phyloP scores from a whole-genome alignment of 345 rosid genomes.

The Eucalyptus marginata region DNA sequence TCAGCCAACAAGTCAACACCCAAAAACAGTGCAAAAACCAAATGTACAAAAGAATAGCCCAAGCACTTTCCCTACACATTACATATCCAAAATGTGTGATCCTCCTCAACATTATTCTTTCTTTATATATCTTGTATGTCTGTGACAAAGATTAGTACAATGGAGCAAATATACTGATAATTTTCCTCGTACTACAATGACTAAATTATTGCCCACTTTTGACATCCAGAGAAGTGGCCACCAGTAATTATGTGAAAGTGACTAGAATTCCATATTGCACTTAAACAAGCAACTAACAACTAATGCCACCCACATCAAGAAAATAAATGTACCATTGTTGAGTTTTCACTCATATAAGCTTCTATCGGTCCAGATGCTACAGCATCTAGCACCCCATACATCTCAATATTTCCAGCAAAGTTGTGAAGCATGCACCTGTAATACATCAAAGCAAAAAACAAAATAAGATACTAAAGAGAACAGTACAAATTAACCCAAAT shows the following conservation, averaged over 20 bases:
- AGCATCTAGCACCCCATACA: conserved; percentile 63
- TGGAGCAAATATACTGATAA: not conserved
- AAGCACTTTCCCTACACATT: not conserved
- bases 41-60: not conserved
- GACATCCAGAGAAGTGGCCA: not conserved
- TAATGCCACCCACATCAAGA: not conserved
- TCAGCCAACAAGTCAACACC: not conserved
- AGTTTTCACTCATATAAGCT: conserved; percentile 43
- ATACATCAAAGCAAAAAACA: not conserved
- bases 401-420: conserved; percentile 69
- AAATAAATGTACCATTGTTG: conserved; percentile 44
- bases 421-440: conserved; percentile 77
- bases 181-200: not conserved
- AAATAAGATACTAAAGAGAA: not conserved
- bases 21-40: not conserved
- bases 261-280: not conserved
- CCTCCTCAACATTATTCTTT: not conserved
- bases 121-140: not conserved
- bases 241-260: not conserved
- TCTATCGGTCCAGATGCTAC: conserved; percentile 59
- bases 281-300: not conserved
- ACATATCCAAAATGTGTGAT: not conserved
- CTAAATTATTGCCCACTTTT: not conserved
- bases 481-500: not conserved
- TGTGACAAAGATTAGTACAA: not conserved